Base-by-base conservation (phyloP, 768 basidiomycete species). In the Trichaptum fuscoviolaceum region DNA sequence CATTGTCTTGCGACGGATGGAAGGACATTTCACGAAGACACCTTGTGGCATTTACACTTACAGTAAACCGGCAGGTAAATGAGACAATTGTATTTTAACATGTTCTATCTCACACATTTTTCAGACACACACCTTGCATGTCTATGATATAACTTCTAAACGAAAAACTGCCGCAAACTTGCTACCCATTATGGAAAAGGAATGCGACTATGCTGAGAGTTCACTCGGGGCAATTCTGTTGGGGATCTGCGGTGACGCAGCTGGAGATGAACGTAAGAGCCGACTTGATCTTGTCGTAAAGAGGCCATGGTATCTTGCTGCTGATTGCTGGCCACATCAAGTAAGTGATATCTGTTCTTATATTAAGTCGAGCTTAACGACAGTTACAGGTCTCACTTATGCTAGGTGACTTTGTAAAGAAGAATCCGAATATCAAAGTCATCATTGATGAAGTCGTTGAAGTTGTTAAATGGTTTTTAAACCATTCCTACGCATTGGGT, bases 381-480 rank as follows among this genome's bases (percentile, higher is more conserved):
- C n/a, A n/a, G n/a, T n/a, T 68, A 36, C 17, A 36, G 35, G 35
- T 36, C 35, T 36, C 35, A 36, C 74, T 80, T 4, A 68, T 79
- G 34, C 75, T 78, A 26, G 77, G 78, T 10, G 77, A 80, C 64
- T 73, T 72, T 58, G 68, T 80, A 18, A 64, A 61, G 24, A 23
- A 71, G 1, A 64, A 66, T 30, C 15, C 35, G 25, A 20, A 18
- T 6, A 67, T 76, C 58, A 62, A 71, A 15, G 64, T 67, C n/a
- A 67, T 66, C 35, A 67, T 74, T 35, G 65, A 70, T 12, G 2
- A 67, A 5, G 75, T 72, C 0, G n/a, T 69, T 0, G 70, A 71
- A 25, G 17, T 70, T 63, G 64, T 68, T 30, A 76, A 75, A 35
- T 80, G 79, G 78, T 73, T 79, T 60, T 75, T 75, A 62, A 75